Evolutionary conservation across 2,329 filamentous ascomycete genomes (phyloP).

Genomic region (Dendryphion nanum): DNA sequence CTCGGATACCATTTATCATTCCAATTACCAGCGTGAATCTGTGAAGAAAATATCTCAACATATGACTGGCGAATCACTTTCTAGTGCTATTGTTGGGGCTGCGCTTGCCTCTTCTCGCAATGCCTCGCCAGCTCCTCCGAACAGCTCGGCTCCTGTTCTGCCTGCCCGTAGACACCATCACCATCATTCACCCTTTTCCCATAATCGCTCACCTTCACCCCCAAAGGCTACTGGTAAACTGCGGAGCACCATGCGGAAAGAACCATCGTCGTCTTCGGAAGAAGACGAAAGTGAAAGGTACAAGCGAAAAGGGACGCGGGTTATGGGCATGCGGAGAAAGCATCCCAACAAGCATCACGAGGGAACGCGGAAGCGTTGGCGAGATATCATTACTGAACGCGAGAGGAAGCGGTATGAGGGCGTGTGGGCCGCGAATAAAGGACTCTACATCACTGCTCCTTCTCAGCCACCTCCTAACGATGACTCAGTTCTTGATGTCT

Average conservation of each 20-base stretch:
- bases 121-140: constrained; percentile 38
- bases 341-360: constrained; percentile 74
- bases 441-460: constrained; percentile 41
- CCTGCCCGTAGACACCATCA: constrained; percentile 43
- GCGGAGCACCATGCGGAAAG: constrained; percentile 65
- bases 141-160: constrained; percentile 36
- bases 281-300: constrained; percentile 58
- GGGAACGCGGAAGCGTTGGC: constrained; percentile 72
- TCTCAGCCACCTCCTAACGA: constrained; percentile 10
- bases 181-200: constrained; percentile 36
- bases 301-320: constrained; percentile 57
- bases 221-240: constrained; percentile 52
- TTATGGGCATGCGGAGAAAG: constrained; percentile 45
- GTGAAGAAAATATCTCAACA: constrained; percentile 43
- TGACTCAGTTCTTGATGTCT: constrained; percentile 53
- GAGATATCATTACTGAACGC: constrained; percentile 67
- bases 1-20: constrained; percentile 34
- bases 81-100: constrained; percentile 72
- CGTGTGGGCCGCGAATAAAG: constrained; percentile 79
- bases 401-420: constrained; percentile 82
- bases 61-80: constrained; percentile 63
- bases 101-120: constrained; percentile 66
- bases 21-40: constrained; percentile 37
- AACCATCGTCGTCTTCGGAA: constrained; percentile 38
- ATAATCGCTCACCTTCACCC: constrained; percentile 39